These are phyloP conservation scores for Solanum hybrid DNA, from an alignment of 305 asterid species.

Conservation along the genomic window DNA sequence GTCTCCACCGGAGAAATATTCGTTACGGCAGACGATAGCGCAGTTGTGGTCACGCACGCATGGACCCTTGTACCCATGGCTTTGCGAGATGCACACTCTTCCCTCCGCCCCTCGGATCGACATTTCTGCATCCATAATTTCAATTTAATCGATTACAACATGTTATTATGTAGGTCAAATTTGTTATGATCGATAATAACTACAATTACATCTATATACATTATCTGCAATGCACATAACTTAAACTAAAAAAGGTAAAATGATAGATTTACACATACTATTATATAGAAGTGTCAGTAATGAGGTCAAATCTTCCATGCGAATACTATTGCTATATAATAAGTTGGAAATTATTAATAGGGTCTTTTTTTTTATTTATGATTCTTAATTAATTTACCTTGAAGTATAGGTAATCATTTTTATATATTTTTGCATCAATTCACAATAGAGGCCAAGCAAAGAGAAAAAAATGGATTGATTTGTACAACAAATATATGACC, in stretches of 20 bases:
- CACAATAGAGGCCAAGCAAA: not conserved
- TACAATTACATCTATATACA: not conserved
- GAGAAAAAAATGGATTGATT: not conserved
- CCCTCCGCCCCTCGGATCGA: slow-evolving; percentile 10
- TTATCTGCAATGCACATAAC: not conserved
- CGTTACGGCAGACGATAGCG: slow-evolving; percentile 22
- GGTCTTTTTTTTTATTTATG: not conserved
- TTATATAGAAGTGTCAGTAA: no score
- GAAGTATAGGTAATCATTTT: not conserved
- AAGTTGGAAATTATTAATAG: not conserved
- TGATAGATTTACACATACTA: no score
- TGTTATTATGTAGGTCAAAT: not conserved
- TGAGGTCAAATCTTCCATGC: not conserved
- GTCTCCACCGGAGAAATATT: slow-evolving; percentile 24
- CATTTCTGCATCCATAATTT: not conserved
- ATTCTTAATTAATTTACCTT: not conserved
- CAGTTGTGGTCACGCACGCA: slow-evolving; percentile 18
- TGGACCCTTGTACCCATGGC: slow-evolving; percentile 23
- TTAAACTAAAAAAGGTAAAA: no score
- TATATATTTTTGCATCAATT: not conserved
- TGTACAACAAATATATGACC: not conserved
- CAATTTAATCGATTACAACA: not conserved
- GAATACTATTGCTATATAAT: not conserved
- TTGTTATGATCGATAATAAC: not conserved
- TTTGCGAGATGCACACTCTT: slow-evolving; percentile 26